These are phyloP conservation scores for Kregervanrija pseudodelftensis DNA, from an alignment of 805 yeast genomes.

Conservation along the genomic window DNA sequence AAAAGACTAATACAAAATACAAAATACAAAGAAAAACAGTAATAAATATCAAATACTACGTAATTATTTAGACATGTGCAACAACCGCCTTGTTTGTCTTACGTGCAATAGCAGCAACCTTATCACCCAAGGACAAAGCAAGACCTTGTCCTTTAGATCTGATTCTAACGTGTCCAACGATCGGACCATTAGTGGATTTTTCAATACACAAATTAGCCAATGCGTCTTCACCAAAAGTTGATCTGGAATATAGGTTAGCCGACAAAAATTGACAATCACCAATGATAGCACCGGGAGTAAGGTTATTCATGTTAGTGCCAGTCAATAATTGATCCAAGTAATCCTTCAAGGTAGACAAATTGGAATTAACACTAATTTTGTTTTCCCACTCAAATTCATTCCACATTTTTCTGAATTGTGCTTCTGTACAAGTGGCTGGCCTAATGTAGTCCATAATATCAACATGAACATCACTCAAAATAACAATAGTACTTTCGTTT, in stretches of 20 bases:
- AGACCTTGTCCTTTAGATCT: conserved; percentile 97
- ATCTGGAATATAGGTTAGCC: conserved; percentile 87
- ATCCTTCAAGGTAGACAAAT: conserved; percentile 57
- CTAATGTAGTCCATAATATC: conserved; percentile 96
- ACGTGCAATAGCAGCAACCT: conserved; percentile 78
- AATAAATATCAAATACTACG: background rate
- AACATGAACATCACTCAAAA: conserved; percentile 88
- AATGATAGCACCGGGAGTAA: conserved; percentile 86
- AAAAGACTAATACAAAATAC: background rate
- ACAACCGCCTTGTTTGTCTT: conserved; percentile 35
- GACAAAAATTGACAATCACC: conserved; percentile 89
- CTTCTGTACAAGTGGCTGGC: conserved; percentile 87
- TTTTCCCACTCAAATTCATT: conserved; percentile 99
- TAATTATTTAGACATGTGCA: conserved; percentile 15
- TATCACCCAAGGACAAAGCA: conserved; percentile 90
- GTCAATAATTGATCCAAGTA: conserved; percentile 69
- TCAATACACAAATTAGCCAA: conserved; percentile 93
- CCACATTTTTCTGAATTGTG: conserved; percentile 96
- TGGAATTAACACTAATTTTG: conserved; percentile 82
- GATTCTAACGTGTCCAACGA: conserved; percentile 91
- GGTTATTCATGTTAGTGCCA: conserved; percentile 89
- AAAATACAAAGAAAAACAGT: background rate
- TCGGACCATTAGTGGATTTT: conserved; percentile 62
- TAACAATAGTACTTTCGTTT: conserved; percentile 81
- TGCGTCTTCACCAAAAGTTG: conserved; percentile 96